Evolutionary conservation across 331 rosid genomes (phyloP), one percentile per base, ranked within the genome.

Genomic region (Quercus tomentella): DNA sequence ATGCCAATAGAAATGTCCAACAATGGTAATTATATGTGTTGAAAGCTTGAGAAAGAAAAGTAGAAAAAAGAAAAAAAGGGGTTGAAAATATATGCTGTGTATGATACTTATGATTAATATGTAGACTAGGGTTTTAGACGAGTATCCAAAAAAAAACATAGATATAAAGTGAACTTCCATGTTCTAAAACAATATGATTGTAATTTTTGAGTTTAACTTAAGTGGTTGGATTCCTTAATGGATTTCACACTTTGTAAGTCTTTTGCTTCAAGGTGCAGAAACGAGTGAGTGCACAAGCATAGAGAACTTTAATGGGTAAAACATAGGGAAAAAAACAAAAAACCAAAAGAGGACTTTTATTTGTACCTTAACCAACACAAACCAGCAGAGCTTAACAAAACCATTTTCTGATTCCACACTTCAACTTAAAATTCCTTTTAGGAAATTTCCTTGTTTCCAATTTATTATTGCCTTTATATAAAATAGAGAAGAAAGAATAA

Each of bases 101-200:
- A 76, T 41, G 84, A 78, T 80, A 79, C 83, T 78, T 81, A 90
- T 90, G 92, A 89, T 92, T 88, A 89, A 82, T 81, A 88, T 82
- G 89, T 85, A 84, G 97, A 90, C 85, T 80, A 86, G 60, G 83
- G 70, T 45, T 45, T 78, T 80, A 82, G 87, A 77, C 80, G 55
- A 76, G 86, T 75, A 84, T 87, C 91, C 92, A 86, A 84, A 87
- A 76, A 84, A 81, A 78, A 75, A 73, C 83, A 77, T 58, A 65
- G 33, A 86, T 76, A 78, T 82, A 91, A 87, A 90, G 97, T 87
- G 80, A 78, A 80, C 26, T 66, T 86, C 82, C 90, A 89, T 87
- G 81, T 89, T 93, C 98, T 80, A 79, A 86, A 90, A 87, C 94
- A 81, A 80, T 84, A 90, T 92, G 86, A 94, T 90, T 81, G 43